Evolutionary conservation across 78 protist genomes (phyloP).

Genomic region (Dictyostelium firmibasis): DNA sequence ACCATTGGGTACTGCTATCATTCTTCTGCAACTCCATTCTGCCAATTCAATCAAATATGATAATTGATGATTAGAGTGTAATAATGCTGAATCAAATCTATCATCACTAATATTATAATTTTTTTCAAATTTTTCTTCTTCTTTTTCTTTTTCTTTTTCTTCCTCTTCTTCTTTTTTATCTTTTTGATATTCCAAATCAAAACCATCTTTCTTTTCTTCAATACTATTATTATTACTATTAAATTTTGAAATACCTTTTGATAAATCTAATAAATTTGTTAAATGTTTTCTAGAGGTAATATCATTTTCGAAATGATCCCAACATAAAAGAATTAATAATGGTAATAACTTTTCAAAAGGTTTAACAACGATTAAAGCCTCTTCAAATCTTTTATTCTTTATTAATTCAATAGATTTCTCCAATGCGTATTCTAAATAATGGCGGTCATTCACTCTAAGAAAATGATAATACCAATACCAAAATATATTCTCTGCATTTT

Average conservation of each 20-base stretch:
- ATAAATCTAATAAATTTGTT: background rate
- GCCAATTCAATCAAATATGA: slow-evolving; percentile 56
- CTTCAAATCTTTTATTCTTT: slow-evolving; percentile 21
- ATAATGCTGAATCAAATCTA: slow-evolving; percentile 9
- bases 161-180: background rate
- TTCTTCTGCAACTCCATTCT: slow-evolving; percentile 62
- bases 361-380: slow-evolving; percentile 27
- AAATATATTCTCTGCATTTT: slow-evolving; percentile 10
- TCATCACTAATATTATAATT: background rate
- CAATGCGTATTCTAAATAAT: slow-evolving; percentile 55
- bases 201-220: background rate
- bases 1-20: slow-evolving; percentile 59
- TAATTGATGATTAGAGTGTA: slow-evolving; percentile 53
- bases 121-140: background rate
- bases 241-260: background rate
- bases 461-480: slow-evolving; percentile 81
- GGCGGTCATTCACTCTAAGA: slow-evolving; percentile 43
- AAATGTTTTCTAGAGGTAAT: slow-evolving; percentile 9
- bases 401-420: slow-evolving; percentile 22
- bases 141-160: background rate
- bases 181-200: background rate
- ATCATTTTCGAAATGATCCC: slow-evolving; percentile 73
- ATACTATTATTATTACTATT: background rate
- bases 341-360: slow-evolving; percentile 63
- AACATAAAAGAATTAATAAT: slow-evolving; percentile 39